A percentile compares a stretch with the other conserved stretches of the same genome.
Conservation (phyloP, 179 eudicot genomes). For the Actinidia arguta region DNA sequence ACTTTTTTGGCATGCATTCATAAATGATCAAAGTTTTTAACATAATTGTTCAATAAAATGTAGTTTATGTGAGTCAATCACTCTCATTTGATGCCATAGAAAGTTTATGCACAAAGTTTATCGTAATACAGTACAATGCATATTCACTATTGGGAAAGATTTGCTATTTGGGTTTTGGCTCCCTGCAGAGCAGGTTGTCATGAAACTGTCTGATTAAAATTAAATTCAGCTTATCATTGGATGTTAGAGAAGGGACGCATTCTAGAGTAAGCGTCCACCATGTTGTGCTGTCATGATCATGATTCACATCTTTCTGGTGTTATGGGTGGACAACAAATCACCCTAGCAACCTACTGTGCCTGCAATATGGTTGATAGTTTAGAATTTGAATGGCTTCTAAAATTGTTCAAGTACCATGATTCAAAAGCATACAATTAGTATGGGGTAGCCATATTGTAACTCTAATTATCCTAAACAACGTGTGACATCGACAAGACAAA, state of each 20-base stretch:
- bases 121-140: neutral
- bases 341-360: neutral
- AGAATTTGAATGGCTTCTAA: neutral
- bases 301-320: neutral
- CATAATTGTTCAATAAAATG: too few relatives aligned
- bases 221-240: neutral
- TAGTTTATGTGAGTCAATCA: neutral
- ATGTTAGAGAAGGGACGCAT: neutral
- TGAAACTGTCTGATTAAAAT: neutral
- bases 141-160: neutral
- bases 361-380: neutral
- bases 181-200: neutral
- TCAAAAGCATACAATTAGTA: neutral
- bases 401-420: neutral
- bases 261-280: neutral
- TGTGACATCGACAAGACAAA: neutral
- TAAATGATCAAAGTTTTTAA: too few relatives aligned
- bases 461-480: neutral
- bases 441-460: neutral
- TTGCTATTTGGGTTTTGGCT: neutral
- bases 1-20: neutral
- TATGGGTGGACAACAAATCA: neutral
- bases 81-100: neutral
- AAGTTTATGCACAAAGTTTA: neutral
- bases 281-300: neutral